A percentile compares a stretch with the other conserved stretches of the same genome.
Conservation (phyloP, 2,329 filamentous ascomycete species). For the Fusarium palustre region DNA sequence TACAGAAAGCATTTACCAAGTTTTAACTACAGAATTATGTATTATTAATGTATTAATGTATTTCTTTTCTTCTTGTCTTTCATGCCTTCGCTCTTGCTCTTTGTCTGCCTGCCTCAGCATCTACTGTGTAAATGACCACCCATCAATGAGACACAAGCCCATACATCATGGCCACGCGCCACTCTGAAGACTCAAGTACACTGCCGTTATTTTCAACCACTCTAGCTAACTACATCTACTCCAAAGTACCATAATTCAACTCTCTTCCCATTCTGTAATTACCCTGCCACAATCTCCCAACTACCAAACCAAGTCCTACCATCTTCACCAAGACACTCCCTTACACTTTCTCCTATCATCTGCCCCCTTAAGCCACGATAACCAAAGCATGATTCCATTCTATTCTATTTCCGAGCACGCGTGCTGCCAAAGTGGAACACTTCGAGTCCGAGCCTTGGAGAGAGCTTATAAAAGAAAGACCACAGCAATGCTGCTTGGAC, state of each 20-base stretch:
- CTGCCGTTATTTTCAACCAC: conserved; percentile 6
- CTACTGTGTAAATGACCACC: conserved; percentile 29
- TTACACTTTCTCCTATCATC: conserved; percentile 39
- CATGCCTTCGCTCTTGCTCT: background rate
- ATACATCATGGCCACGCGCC: conserved; percentile 33
- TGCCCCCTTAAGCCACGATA: conserved; percentile 35
- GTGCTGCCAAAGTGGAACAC: conserved; percentile 29
- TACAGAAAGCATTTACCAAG: background rate
- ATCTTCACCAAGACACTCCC: conserved; percentile 12
- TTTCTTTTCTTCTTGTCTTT: background rate
- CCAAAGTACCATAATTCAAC: conserved; percentile 6
- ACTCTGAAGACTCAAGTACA: conserved; percentile 3
- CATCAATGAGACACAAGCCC: conserved; percentile 34
- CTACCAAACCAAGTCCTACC: conserved; percentile 24
- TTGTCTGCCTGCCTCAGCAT: conserved; percentile 14
- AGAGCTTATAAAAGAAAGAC: conserved; percentile 23
- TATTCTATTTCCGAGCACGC: conserved; percentile 12
- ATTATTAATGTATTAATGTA: background rate
- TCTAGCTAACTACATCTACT: background rate
- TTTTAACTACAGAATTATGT: background rate
- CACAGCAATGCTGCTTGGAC: background rate
- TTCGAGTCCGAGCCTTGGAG: conserved; percentile 4
- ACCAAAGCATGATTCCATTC: background rate
- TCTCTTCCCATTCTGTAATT: background rate
- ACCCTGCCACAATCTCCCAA: conserved; percentile 23